A percentile compares a stretch with the other conserved stretches of the same genome.
Conservation (phyloP, 2,329 filamentous ascomycete species). For the Neofusicoccum cordaticola region DNA sequence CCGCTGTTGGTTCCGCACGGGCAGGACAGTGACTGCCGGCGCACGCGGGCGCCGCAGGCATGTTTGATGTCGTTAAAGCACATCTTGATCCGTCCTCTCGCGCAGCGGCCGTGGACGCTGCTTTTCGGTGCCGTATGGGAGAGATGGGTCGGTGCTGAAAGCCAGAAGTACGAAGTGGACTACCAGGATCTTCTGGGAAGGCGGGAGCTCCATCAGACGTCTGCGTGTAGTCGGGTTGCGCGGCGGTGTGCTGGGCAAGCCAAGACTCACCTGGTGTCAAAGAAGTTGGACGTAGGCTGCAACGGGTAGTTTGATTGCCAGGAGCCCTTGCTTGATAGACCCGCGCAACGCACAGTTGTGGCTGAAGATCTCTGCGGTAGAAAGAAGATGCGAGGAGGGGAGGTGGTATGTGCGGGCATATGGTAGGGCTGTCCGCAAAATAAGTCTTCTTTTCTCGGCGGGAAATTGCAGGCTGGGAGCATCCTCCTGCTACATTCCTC, state of each 20-base stretch:
- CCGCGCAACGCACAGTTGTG: background rate
- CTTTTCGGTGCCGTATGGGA: background rate
- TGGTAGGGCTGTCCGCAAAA: background rate
- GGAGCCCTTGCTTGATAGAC: background rate
- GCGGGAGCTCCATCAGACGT: background rate
- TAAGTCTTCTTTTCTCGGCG: background rate
- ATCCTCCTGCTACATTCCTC: conserved; percentile 11
- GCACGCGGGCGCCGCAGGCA: conserved; percentile 8
- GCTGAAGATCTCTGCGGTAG: background rate
- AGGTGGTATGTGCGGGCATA: background rate
- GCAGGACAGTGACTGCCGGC: conserved; percentile 12
- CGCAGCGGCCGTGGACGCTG: no score
- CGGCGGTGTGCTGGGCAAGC: background rate
- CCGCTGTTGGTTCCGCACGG: conserved; percentile 11
- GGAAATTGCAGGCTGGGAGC: conserved; percentile 2
- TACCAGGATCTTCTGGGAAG: background rate
- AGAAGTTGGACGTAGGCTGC: background rate
- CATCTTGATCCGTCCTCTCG: background rate
- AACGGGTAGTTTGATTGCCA: background rate
- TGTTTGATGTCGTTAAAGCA: conserved; percentile 17
- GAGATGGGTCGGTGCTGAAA: background rate
- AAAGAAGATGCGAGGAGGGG: background rate
- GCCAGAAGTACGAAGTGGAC: background rate
- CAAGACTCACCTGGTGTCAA: conserved; percentile 1
- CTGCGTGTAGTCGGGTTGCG: background rate